Evolutionary conservation across 2,329 filamentous ascomycete genomes (phyloP).

Genomic region (Xylaria sp.): DNA sequence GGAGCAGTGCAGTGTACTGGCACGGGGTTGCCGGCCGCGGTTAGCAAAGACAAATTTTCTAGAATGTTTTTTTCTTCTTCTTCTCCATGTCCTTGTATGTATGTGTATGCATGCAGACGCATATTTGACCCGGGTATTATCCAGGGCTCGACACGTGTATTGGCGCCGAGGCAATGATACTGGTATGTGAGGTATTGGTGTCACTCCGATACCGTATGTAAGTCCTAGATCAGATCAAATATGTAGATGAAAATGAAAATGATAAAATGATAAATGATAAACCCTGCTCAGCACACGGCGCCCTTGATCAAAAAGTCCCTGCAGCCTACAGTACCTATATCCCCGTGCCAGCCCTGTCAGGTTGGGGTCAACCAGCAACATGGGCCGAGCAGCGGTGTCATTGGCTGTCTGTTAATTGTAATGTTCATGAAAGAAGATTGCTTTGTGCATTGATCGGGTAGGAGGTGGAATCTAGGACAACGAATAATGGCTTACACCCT

Average conservation of each 20-base stretch:
- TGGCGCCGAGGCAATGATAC: neutral
- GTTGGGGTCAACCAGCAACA: slow-evolving; percentile 21
- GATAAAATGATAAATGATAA: slow-evolving; percentile 5
- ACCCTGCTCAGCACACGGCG: neutral
- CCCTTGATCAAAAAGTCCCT: slow-evolving; percentile 22
- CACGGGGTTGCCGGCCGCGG: slow-evolving; percentile 34
- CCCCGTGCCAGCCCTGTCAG: slow-evolving; percentile 19
- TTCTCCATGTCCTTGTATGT: neutral
- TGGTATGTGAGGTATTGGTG: slow-evolving; percentile 9
- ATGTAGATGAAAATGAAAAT: slow-evolving; percentile 5
- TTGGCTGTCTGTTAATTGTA: slow-evolving; percentile 25
- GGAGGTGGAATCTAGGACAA: neutral
- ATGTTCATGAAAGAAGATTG: slow-evolving; percentile 19
- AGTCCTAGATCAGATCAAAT: neutral
- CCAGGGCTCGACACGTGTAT: neutral
- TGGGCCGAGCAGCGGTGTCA: neutral
- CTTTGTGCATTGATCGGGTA: neutral
- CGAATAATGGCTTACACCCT: neutral
- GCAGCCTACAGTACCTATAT: slow-evolving; percentile 16
- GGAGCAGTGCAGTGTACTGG: slow-evolving; percentile 1
- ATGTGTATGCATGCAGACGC: neutral
- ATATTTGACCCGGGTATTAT: neutral
- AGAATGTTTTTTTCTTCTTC: slow-evolving; percentile 7
- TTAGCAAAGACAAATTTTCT: slow-evolving; percentile 13
- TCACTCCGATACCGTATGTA: slow-evolving; percentile 7